Evolutionary conservation across 306 rosid genomes (phyloP).

Genomic region (Rubus idaeus): DNA sequence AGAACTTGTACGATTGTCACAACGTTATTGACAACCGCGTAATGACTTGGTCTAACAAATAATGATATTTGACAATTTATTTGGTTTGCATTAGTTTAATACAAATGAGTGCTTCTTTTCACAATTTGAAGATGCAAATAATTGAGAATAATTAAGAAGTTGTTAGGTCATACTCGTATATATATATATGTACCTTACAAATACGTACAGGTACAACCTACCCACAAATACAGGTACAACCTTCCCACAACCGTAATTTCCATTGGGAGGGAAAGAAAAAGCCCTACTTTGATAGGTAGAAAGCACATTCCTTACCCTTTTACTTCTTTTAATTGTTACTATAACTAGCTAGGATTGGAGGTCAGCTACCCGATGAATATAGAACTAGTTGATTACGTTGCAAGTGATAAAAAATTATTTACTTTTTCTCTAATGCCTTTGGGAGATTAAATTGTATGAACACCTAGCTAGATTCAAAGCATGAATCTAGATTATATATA

Average conservation of each 20-base stretch:
- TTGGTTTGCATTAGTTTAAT: no score
- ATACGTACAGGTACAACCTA: no score
- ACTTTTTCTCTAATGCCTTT: conserved; percentile 2
- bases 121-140: no score
- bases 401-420: not conserved
- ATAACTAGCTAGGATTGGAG: not conserved
- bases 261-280: not conserved
- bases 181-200: no score
- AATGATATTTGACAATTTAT: no score
- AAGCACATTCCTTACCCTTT: not conserved
- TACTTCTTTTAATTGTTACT: not conserved
- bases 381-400: not conserved
- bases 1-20: no score
- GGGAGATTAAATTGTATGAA: conserved; percentile 19
- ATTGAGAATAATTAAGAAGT: not conserved
- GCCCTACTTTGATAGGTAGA: conserved; percentile 5
- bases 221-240: no score
- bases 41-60: no score
- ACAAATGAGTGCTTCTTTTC: no score
- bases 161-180: not conserved
- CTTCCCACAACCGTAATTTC: not conserved
- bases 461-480: conserved; percentile 17
- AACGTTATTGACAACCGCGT: no score
- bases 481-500: conserved; percentile 11
- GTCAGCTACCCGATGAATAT: not conserved